These are phyloP conservation scores for Cylindrotheca closterium DNA, from an alignment of 108 stramenopile species.

Conservation along the genomic window DNA sequence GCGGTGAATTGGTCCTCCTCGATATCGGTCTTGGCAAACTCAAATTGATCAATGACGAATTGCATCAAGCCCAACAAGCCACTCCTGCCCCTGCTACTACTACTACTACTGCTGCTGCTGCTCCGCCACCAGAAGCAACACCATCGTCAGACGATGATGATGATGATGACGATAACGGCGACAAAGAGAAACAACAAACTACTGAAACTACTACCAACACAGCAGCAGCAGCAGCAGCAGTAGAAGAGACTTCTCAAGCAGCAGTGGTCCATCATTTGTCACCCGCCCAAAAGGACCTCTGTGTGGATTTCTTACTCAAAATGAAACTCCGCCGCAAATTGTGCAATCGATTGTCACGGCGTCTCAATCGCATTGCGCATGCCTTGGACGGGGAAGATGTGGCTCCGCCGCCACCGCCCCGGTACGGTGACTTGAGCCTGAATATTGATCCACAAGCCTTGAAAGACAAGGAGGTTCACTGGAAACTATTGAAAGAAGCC, in stretches of 20 bases:
- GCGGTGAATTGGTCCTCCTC: constrained; percentile 40
- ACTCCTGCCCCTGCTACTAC: background rate
- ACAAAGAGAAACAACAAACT: background rate
- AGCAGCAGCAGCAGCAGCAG: background rate
- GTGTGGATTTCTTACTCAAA: constrained; percentile 59
- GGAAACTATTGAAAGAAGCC: constrained; percentile 35
- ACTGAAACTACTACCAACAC: constrained; percentile 3
- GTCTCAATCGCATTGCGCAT: constrained; percentile 65
- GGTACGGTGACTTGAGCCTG: constrained; percentile 53
- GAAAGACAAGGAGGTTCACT: constrained; percentile 18
- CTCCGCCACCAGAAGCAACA: too few relatives aligned
- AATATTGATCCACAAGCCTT: constrained; percentile 31
- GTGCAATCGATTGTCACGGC: constrained; percentile 65
- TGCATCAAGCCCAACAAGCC: constrained; percentile 10
- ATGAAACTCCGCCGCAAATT: constrained; percentile 73
- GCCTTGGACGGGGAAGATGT: constrained; percentile 58
- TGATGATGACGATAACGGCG: background rate
- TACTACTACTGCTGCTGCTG: too few relatives aligned
- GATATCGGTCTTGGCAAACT: constrained; percentile 42
- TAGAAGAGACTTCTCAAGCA: background rate
- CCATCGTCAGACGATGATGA: too few relatives aligned
- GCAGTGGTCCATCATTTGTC: constrained; percentile 12
- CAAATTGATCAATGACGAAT: constrained; percentile 31
- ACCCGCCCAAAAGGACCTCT: constrained; percentile 29
- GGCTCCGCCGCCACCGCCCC: constrained; percentile 37